These are phyloP conservation scores for Hanseniaspora pseudoguilliermondii DNA, from an alignment of 805 yeast species.

Conservation along the genomic window DNA sequence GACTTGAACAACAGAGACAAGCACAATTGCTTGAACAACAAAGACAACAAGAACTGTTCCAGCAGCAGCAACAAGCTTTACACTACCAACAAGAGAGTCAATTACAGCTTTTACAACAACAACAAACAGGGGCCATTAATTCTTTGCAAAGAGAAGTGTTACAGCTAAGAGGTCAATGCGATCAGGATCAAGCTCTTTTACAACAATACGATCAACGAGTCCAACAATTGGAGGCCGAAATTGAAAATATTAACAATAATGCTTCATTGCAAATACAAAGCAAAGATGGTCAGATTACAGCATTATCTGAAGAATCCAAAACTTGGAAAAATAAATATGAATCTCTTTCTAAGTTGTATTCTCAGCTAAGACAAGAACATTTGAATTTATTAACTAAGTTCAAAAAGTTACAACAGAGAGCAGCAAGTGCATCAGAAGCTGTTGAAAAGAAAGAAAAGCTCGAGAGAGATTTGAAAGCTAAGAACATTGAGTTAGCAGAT, in stretches of 20 bases:
- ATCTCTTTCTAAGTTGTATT: conserved; percentile 73
- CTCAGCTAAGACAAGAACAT: conserved; percentile 87
- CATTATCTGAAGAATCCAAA: conserved; percentile 58
- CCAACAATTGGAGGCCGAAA: conserved; percentile 64
- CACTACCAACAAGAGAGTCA: conserved; percentile 27
- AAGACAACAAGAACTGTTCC: conserved; percentile 61
- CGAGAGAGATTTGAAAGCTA: conserved; percentile 72
- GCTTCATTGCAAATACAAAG: conserved; percentile 62
- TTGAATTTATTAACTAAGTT: conserved; percentile 62
- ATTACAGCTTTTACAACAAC: conserved; percentile 55
- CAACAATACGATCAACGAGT: conserved; percentile 83
- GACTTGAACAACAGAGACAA: conserved; percentile 52
- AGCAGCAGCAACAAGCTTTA: conserved; percentile 43
- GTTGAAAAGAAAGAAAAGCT: conserved; percentile 68
- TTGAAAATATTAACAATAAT: conserved; percentile 44
- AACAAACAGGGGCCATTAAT: conserved; percentile 64
- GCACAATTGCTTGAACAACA: conserved; percentile 55
- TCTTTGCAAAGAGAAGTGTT: conserved; percentile 72
- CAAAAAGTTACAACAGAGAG: conserved; percentile 73
- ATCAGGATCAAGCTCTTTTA: conserved; percentile 68
- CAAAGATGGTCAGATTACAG: conserved; percentile 58
- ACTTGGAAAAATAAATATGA: conserved; percentile 83
- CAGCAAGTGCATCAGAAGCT: conserved; percentile 81
- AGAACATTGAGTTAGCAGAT: conserved; percentile 78
- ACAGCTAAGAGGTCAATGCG: conserved; percentile 65